Evolutionary conservation across 2,329 filamentous ascomycete species (phyloP), one percentile per base, ranked within the genome.

Genomic region (Exophiala spinifera): DNA sequence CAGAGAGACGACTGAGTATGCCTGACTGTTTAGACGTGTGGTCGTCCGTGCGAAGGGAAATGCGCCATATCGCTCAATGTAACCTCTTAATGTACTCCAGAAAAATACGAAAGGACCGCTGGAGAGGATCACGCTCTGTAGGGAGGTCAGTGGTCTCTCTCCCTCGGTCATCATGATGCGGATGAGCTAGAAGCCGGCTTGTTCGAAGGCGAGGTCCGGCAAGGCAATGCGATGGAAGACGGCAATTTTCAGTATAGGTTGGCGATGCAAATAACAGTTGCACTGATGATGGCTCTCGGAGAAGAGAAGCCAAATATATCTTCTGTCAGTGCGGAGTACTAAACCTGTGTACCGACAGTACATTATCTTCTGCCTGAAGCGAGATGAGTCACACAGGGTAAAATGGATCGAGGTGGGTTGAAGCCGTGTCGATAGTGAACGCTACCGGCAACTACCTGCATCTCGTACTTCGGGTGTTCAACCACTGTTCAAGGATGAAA

Each of bases 1-100:
- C 17, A 63, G 49, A 36, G 59, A 61, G 33, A 57, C 56, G n/a
- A 51, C 10, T 28, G 60, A 49, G 53, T 61, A 61, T n/a, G 51
- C 17, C 44, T 55, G 53, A 34, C 33, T 61, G 50, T 63, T 61
- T 21, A 57, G 39, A 3, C 53, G 49, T n/a, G 55, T 59, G 13
- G 49, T 25, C 8, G 47, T 36, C 19, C 52, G 46, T 7, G 56
- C 53, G 34, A 48, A 21, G 10, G 19, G 10, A 21, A 63, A 37
- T 19, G 49, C 19, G 8, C 62, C 60, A 31, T 60, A 25, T 20
- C 50, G 54, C 44, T 34, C 44, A 42, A 64, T 53, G 42, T 63
- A 55, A 43, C 44, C 31, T 33, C 48, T 43, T 19, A 61, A 40
- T 13, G 20, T 49, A 37, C 37, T 52, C 51, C 56, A 61, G 28